Base-by-base conservation (phyloP, 148 eudicot genomes). In the Diospyros lotus region DNA sequence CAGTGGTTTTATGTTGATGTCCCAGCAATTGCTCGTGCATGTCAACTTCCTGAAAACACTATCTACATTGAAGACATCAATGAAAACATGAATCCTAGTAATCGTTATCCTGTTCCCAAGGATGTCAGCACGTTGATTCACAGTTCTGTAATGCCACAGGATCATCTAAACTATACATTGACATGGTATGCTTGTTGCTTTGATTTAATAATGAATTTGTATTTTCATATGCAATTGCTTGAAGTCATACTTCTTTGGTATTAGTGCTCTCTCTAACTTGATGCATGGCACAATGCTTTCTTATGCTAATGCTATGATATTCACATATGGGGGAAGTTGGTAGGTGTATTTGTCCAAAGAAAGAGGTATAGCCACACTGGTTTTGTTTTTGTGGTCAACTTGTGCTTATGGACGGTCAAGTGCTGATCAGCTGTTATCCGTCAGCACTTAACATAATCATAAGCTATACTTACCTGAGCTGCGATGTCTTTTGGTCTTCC, bases 1-100 rank as follows among this genome's bases (percentile, higher is more conserved):
- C 96, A 95, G 69, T 95, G 97, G 98, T 95, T 95, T 82, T 90
- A 85, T 86, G 94, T 95, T 81, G 98, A 95, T 82, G 94, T 95
- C 77, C 91, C 96, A 68, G 94, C 90, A 71, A 85, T 92, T 70
- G 88, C 93, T 59, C 79, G 71, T 78, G 85, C 89, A 46, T 79
- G 86, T 75, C 93, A 90, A 40, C 89, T 92, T 75, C 89, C 98
- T 43, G 91, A 88, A 76, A 84, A 88, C 53, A 85, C 88, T 50
- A 76, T 89, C 66, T 95, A 92, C 83, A 64, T 92, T 64, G 98
- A 92, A 82, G 96, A 84, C 60, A 78, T 81, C 70, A 88, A 90
- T 80, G 90, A 88, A 70, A 88, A 90, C 64, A 77, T 87, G 68
- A 86, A 83, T 75, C 88, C 86, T 2, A 82, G 94, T 76, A 87